Evolutionary conservation across 2,329 filamentous ascomycete genomes (phyloP).

Genomic region (Alternaria alternata): DNA sequence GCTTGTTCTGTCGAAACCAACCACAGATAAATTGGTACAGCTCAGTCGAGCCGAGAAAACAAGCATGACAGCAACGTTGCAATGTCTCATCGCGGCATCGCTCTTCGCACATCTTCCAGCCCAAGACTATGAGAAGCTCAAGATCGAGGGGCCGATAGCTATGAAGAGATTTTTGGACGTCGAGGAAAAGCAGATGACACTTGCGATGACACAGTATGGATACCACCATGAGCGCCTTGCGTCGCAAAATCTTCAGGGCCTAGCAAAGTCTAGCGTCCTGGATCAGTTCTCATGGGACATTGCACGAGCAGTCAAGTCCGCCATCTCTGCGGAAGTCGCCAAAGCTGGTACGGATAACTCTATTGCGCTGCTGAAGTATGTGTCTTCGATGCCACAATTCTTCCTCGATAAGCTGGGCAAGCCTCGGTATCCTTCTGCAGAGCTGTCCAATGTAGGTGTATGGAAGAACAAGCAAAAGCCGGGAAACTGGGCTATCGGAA

Average conservation of each 20-base stretch:
- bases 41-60: slow-evolving; percentile 50
- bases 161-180: slow-evolving; percentile 45
- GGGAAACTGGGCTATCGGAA: slow-evolving; percentile 42
- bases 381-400: slow-evolving; percentile 51
- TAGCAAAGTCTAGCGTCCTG: background rate
- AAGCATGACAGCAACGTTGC: slow-evolving; percentile 53
- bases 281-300: slow-evolving; percentile 32
- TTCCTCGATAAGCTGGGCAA: slow-evolving; percentile 52
- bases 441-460: slow-evolving; percentile 59
- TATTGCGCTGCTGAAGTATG: slow-evolving; percentile 52
- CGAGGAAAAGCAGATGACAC: slow-evolving; percentile 41
- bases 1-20: slow-evolving; percentile 42
- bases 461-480: slow-evolving; percentile 25
- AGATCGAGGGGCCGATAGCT: slow-evolving; percentile 49
- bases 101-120: slow-evolving; percentile 46
- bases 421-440: slow-evolving; percentile 50
- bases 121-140: slow-evolving; percentile 40
- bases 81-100: slow-evolving; percentile 51
- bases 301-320: slow-evolving; percentile 24
- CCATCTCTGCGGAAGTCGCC: slow-evolving; percentile 22
- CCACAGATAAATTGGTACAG: slow-evolving; percentile 41
- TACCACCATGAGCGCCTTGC: slow-evolving; percentile 18
- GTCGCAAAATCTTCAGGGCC: background rate
- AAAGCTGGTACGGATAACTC: slow-evolving; percentile 42
- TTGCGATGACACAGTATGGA: slow-evolving; percentile 29